Evolutionary conservation across 2,329 filamentous ascomycete species (phyloP), one percentile per base, ranked within the genome.

Genomic region (Onygena corvina): DNA sequence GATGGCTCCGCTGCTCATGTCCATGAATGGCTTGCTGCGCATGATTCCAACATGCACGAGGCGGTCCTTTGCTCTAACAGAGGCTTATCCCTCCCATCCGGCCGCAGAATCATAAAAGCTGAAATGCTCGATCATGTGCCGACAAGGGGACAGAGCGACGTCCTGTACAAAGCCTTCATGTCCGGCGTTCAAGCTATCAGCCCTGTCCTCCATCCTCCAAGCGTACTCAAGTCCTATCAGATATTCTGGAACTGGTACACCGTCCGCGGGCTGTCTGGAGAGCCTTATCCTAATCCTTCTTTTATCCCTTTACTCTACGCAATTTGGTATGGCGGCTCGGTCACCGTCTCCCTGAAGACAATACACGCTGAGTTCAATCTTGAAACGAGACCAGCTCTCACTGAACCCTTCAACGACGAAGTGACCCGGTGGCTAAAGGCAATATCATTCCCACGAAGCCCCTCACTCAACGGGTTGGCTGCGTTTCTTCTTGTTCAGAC

Each of bases 291-390:
- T 0, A 64, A 67, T 40, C 63, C 67, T 1, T 66, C 66, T 1
- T 69, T 71, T 35, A 65, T 71, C 30, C 68, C 70, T 2, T 54
- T 71, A 3, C 57, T 73, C 3, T 68, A 69, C 52, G 68, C 69
- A 5, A 69, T 73, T 27, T 71, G 69, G 69, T 72, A 71, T 53
- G 66, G 68, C n/a, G 70, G 70, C 2, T 69, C 68, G 2, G 66
- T 71, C 6, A 70, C 67, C 1, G 58, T 71, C 2, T 71, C 70
- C 0, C 59, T 66, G 3, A 63, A 65, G 46, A 64, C 63, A 5
- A 66, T 70, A 33, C 64, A 65, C 49, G 60, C 65, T 1, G 67
- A 70, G 36, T 69, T 70, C 36, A 60, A 63, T 48, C 53, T 61
- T 3, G 51, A 58, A 1, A 64, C 61, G 9, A 64, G 69, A 8